Evolutionary conservation across 2,329 filamentous ascomycete genomes (phyloP).

Genomic region (Colletotrichum siamense): DNA sequence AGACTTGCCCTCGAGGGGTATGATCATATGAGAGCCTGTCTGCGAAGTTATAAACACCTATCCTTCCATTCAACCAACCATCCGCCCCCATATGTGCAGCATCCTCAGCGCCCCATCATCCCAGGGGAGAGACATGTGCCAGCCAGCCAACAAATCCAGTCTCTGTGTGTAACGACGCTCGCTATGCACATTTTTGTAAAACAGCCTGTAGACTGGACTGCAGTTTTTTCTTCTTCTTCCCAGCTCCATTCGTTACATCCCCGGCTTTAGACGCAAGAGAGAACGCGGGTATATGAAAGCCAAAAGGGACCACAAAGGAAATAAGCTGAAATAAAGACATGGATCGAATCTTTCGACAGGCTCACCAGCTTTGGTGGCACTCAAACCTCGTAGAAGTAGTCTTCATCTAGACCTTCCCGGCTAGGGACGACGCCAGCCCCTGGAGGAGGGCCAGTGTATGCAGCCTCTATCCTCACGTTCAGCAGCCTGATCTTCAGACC

Average conservation of each 20-base stretch:
- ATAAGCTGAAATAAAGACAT: slow-evolving; percentile 7
- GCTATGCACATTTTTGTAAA: slow-evolving; percentile 9
- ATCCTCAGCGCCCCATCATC: not conserved
- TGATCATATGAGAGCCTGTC: slow-evolving; percentile 5
- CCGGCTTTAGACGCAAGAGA: slow-evolving; percentile 2
- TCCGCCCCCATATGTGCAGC: not conserved
- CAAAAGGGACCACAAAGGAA: not conserved
- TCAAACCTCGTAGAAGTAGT: slow-evolving; percentile 89
- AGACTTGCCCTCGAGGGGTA: not conserved
- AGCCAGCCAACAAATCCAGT: not conserved
- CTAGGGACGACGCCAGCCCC: slow-evolving; percentile 80
- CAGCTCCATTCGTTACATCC: slow-evolving; percentile 4
- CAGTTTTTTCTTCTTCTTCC: not conserved
- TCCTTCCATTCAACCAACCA: not conserved
- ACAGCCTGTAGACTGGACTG: not conserved
- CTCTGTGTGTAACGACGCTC: slow-evolving; percentile 1
- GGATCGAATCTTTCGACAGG: not conserved
- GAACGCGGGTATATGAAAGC: slow-evolving; percentile 19
- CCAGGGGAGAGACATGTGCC: not conserved
- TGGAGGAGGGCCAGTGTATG: slow-evolving; percentile 69
- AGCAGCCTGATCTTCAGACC: slow-evolving; percentile 90
- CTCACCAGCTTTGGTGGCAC: not conserved
- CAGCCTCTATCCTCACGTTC: slow-evolving; percentile 86
- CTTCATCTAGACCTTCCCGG: slow-evolving; percentile 84
- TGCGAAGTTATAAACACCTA: not conserved